Base-by-base conservation (phyloP, 306 rosid species). In the Clitoria ternatea region DNA sequence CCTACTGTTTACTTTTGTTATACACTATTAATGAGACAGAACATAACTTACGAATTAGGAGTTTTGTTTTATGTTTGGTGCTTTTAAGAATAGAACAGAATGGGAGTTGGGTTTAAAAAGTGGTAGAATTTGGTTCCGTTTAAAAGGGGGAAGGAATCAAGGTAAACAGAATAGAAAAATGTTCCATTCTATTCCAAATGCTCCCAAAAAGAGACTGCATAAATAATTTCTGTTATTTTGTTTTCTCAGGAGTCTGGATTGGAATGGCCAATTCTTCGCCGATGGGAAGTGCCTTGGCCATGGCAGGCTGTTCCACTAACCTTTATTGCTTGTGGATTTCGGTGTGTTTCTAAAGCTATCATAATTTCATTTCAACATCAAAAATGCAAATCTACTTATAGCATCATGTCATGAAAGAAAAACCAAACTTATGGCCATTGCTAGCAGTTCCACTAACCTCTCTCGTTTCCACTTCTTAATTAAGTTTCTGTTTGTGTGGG, bases 271-370 rank as follows among this genome's bases (percentile, higher is more conserved):
- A 69, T 90, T 84, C 82, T 85, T 80, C 78, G 69, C 80, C 84
- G 84, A 45, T 90, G 96, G 91, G 85, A 87, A 17, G 91, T 85
- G 63, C 93, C 96, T 39, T 90, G 96, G 96, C 88, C 70, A 69
- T 90, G 96, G 96, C 91, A 84, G 80, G 83, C 87, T 13, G 83
- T 75, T 68, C 78, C 96, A 14, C 52, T 87, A 54, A 80, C 89
- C 47, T 85, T 91, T 19, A 80, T 90, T 23, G 87, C 91, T 65
- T 85, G 91, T 79, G 96, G 93, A 56, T 75, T 87, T 27, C 84
- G 96, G 96, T 90, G 78, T 8, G 55, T 26, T 22, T 43, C 47
- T 24, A 22, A 37, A 60, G 8, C 61, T 32, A 54, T 23, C 24
- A n/a, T 42, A 40, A 3, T 54, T 29, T 30, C 61, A 42, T 42